phyloP scores from a whole-genome alignment of 306 rosid genomes.

The Cajanus cajan region DNA sequence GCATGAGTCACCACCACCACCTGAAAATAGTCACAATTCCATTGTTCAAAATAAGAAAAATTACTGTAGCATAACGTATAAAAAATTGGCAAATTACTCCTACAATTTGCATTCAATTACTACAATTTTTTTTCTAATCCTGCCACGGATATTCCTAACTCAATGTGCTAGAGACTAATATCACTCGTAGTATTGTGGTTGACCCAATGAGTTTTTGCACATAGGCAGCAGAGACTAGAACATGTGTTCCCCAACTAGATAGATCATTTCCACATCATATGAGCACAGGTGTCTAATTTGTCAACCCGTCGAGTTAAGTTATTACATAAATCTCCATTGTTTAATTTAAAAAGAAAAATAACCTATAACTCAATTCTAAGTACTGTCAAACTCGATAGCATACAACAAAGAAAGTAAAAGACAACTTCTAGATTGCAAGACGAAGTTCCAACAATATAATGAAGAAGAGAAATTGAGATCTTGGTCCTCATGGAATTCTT shows the following conservation, averaged over 20 bases:
- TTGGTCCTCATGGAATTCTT: background rate
- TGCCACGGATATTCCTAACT: too few relatives aligned
- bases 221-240: too few relatives aligned
- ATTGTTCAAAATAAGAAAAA: background rate
- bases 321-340: background rate
- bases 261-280: too few relatives aligned
- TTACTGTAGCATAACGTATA: background rate
- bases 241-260: too few relatives aligned
- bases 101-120: background rate
- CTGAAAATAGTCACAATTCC: conserved; percentile 39
- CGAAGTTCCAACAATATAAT: background rate
- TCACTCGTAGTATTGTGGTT: too few relatives aligned
- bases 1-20: conserved; percentile 94
- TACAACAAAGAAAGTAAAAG: background rate
- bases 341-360: background rate
- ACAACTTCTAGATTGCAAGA: background rate
- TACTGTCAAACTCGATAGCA: background rate
- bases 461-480: background rate
- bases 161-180: too few relatives aligned
- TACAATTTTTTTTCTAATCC: too few relatives aligned
- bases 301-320: too few relatives aligned
- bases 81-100: background rate
- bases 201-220: too few relatives aligned
- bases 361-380: background rate
- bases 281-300: too few relatives aligned